Conservation (phyloP, 345 rosid genomes). For the Erysimum cheiranthoides region DNA sequence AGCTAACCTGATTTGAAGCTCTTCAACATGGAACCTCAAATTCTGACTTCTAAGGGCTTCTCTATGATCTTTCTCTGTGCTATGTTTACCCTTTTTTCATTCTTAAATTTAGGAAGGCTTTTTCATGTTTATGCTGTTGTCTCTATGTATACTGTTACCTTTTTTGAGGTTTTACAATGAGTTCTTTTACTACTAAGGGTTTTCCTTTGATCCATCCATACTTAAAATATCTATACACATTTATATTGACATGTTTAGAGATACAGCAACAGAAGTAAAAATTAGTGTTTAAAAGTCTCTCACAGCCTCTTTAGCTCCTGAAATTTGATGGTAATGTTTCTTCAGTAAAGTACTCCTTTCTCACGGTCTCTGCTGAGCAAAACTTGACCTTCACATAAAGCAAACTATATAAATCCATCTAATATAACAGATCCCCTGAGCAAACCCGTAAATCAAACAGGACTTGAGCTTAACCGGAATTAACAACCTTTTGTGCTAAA, state of each 20-base stretch:
- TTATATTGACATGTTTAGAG: slow-evolving; percentile 2
- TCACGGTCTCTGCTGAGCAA: slow-evolving; percentile 67
- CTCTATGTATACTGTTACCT: slow-evolving; percentile 38
- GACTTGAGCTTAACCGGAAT: not conserved
- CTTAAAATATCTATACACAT: slow-evolving; percentile 19
- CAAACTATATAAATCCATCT: slow-evolving; percentile 6
- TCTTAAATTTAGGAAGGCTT: slow-evolving; percentile 45
- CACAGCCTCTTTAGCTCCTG: slow-evolving; percentile 47
- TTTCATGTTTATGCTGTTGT: slow-evolving; percentile 37
- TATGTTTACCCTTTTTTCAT: slow-evolving; percentile 27
- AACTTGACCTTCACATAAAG: slow-evolving; percentile 69
- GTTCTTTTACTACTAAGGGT: slow-evolving; percentile 27
- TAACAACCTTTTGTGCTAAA: not conserved
- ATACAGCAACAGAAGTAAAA: slow-evolving; percentile 23
- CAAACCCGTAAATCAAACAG: not conserved
- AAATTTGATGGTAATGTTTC: slow-evolving; percentile 69
- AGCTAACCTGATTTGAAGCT: slow-evolving; percentile 71
- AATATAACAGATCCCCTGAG: not conserved
- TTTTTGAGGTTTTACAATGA: slow-evolving; percentile 42
- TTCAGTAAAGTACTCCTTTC: slow-evolving; percentile 80
- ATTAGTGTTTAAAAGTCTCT: slow-evolving; percentile 14
- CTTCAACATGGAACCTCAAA: slow-evolving; percentile 18
- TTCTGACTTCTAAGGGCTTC: slow-evolving; percentile 30
- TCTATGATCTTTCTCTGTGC: slow-evolving; percentile 24
- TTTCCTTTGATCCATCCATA: not conserved